phyloP scores from a whole-genome alignment of 306 rosid genomes.

The Castanea crenata region DNA sequence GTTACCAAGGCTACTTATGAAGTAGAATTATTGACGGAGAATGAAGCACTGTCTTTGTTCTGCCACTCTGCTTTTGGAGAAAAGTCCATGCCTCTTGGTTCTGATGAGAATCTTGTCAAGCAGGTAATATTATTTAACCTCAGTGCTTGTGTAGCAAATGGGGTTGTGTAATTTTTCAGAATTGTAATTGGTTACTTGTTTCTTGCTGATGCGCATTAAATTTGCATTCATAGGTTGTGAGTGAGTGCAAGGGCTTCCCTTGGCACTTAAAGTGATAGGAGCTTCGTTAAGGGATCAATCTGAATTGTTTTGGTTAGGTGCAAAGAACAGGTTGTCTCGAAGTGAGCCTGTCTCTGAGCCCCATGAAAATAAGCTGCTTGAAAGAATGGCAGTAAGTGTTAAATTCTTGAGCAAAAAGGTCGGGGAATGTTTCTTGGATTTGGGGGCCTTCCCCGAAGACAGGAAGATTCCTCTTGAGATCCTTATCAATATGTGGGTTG shows the following conservation, averaged over 20 bases:
- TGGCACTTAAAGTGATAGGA: conserved; percentile 94
- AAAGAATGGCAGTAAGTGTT: conserved; percentile 67
- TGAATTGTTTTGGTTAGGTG: conserved; percentile 74
- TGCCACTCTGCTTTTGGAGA: conserved; percentile 91
- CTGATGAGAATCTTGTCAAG: conserved; percentile 65
- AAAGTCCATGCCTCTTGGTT: conserved; percentile 52
- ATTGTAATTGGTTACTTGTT: not conserved
- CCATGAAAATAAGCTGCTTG: conserved; percentile 58
- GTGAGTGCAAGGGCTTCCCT: conserved; percentile 85
- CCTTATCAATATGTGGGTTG: conserved; percentile 84
- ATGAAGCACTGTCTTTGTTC: conserved; percentile 72
- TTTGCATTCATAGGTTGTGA: conserved; percentile 50
- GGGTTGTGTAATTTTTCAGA: not conserved
- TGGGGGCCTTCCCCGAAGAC: conserved; percentile 87
- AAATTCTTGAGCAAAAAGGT: conserved; percentile 48
- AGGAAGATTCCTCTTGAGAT: conserved; percentile 79
- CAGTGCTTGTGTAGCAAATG: not conserved
- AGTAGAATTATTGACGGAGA: conserved; percentile 64
- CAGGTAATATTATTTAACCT: conserved; percentile 47
- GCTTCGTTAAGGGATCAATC: conserved; percentile 69
- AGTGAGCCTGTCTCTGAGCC: conserved; percentile 77
- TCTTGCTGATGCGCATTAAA: not conserved
- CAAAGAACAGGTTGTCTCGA: conserved; percentile 61
- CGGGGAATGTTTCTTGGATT: conserved; percentile 77
- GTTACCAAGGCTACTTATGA: conserved; percentile 45